Evolutionary conservation across 2,329 filamentous ascomycete genomes (phyloP), one percentile per base, ranked within the genome.

Genomic region (Colletotrichum scovillei): DNA sequence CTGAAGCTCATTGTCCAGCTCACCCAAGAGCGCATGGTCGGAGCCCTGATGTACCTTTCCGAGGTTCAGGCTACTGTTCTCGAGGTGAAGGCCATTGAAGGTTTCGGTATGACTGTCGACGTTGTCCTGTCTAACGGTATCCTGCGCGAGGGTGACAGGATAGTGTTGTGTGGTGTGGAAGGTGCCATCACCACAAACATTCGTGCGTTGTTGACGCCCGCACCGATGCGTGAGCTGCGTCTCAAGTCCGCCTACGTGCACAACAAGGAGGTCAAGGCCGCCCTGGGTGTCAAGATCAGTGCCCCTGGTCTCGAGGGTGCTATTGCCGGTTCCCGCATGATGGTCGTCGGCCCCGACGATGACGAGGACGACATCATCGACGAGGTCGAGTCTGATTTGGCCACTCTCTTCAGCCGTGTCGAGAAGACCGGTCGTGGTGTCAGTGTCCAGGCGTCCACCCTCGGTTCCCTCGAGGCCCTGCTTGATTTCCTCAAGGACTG

Each of bases 221-320:
- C 95, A 12, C 94, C 95, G 74, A 91, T 99, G 81, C 97, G 95
- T 81, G 97, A 99, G 83, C 85, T 99, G 76, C 95, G 97, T 82
- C 91, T 99, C 79, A 98, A 98, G 86, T 98, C 95, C 3, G 90
- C 92, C 75, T 99, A 99, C 80, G 96, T 99, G 35, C 97, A 99
- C 88, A 98, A 99, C 88, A 98, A 99, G 87, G 95, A 98, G 83
- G 95, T 98, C 86, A 99, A 98, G 88, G 97, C 97, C 24, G 95
- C 97, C 9, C 90, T 99, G 80, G 97, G 97, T 93, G 95, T 99
- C 83, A 99, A 99, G 90, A 98, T 99, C 81, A 95, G 95, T 75
- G 97, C 96, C 57, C 97, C 98, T 78, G 95, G 95, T 75, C 93
- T 99, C 26, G 97, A 99, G 83, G 93, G 94, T 75, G 97, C 97